A percentile compares a stretch with the other conserved stretches of the same genome.
phyloP scores from a whole-genome alignment of 768 basidiomycete species.

The Leccinum sublutescens region DNA sequence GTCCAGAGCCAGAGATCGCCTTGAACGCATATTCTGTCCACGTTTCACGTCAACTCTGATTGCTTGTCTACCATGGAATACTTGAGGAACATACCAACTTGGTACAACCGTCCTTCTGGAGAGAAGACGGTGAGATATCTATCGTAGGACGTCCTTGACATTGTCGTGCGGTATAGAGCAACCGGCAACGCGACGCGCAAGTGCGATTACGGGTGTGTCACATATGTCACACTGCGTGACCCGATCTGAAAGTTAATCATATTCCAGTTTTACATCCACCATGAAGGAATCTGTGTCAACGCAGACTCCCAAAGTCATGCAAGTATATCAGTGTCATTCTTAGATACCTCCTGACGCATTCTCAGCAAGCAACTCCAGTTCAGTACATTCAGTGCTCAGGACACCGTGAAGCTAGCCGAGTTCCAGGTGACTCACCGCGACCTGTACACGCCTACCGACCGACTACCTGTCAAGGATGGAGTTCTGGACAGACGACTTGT shows the following conservation, averaged over 20 bases:
- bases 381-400: constrained; percentile 88
- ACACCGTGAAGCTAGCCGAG: constrained; percentile 93
- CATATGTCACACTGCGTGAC: constrained; percentile 22
- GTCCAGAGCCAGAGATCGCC: constrained; percentile 95
- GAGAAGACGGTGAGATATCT: constrained; percentile 97
- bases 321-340: constrained; percentile 22
- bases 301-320: constrained; percentile 84
- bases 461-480: constrained; percentile 86
- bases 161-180: constrained; percentile 46
- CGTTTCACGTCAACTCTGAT: constrained; percentile 10
- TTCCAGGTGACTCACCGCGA: constrained; percentile 94
- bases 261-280: not conserved
- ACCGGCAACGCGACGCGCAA: constrained; percentile 56
- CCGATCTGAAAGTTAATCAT: not conserved
- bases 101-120: constrained; percentile 94
- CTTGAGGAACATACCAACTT: constrained; percentile 75
- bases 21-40: constrained; percentile 96
- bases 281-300: constrained; percentile 83
- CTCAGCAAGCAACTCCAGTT: constrained; percentile 94
- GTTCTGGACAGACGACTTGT: constrained; percentile 92
- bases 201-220: constrained; percentile 40
- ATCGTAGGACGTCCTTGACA: constrained; percentile 96
- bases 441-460: constrained; percentile 80
- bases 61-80: not conserved
- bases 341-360: constrained; percentile 7